phyloP scores from a whole-genome alignment of 306 rosid species.

The Vicia faba region DNA sequence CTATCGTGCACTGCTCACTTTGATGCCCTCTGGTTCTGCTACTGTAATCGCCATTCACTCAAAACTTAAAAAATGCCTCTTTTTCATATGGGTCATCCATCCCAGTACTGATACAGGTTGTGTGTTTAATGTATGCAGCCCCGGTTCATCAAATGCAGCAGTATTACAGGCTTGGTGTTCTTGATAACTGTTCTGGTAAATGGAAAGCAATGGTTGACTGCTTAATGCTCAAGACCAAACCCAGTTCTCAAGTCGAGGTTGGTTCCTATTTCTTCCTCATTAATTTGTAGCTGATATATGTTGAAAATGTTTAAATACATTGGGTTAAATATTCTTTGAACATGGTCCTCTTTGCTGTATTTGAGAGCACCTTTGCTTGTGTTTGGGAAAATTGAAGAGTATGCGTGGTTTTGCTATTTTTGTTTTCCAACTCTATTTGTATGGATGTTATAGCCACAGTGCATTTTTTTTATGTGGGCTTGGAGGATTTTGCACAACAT shows the following conservation, averaged over 20 bases:
- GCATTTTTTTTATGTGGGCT: not conserved
- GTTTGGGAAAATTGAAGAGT: not conserved
- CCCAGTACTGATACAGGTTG: slow-evolving; percentile 3
- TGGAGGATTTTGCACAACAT: not conserved
- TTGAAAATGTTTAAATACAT: not conserved
- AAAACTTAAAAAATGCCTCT: not conserved
- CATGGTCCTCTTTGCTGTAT: not conserved
- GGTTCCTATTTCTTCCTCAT: slow-evolving; percentile 22
- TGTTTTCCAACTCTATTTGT: not conserved
- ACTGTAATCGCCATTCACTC: slow-evolving; percentile 48
- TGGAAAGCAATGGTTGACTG: slow-evolving; percentile 71
- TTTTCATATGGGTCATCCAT: slow-evolving; percentile 31
- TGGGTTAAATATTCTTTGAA: not conserved
- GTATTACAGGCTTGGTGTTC: slow-evolving; percentile 74
- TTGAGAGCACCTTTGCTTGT: slow-evolving; percentile 2
- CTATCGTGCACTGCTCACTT: slow-evolving; percentile 62
- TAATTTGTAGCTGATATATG: not conserved
- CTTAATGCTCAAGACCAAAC: slow-evolving; percentile 74
- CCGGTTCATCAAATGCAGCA: slow-evolving; percentile 95
- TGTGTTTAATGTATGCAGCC: slow-evolving; percentile 52
- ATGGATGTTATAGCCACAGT: not conserved
- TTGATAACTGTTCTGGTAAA: slow-evolving; percentile 71
- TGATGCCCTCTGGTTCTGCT: slow-evolving; percentile 90
- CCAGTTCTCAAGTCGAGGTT: slow-evolving; percentile 64
- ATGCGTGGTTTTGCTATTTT: not conserved